Evolutionary conservation across 2,329 filamentous ascomycete species (phyloP).

Genomic region (Sporothrix inflata): DNA sequence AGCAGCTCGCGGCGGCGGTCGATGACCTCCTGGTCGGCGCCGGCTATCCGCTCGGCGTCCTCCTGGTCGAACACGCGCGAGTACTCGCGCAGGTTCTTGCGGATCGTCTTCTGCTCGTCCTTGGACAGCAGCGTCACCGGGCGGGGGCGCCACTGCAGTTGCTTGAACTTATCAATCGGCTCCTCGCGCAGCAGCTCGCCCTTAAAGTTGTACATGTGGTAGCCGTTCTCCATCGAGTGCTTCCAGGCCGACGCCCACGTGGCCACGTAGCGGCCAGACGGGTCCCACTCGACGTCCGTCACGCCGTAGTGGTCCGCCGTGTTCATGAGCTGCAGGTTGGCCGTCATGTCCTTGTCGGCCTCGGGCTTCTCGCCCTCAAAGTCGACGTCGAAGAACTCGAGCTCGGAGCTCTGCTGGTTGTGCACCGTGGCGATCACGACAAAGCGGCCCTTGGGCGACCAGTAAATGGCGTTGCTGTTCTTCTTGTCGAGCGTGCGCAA

Average conservation of each 20-base stretch:
- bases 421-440: slow-evolving; percentile 91
- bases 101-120: slow-evolving; percentile 96
- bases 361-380: slow-evolving; percentile 97
- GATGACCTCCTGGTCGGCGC: slow-evolving; percentile 90
- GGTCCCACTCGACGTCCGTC: slow-evolving; percentile 97
- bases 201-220: slow-evolving; percentile 96
- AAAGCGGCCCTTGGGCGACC: slow-evolving; percentile 94
- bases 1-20: slow-evolving; percentile 81
- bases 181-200: slow-evolving; percentile 89
- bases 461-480: slow-evolving; percentile 99
- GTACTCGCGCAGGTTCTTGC: slow-evolving; percentile 98
- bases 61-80: slow-evolving; percentile 92
- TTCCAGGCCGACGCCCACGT: slow-evolving; percentile 96
- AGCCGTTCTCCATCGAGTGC: slow-evolving; percentile 99
- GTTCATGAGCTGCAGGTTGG: slow-evolving; percentile 94
- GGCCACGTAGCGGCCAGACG: slow-evolving; percentile 90
- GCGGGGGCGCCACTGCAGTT: slow-evolving; percentile 91
- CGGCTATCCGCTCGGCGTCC: slow-evolving; percentile 89
- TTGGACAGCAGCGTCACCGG: slow-evolving; percentile 89
- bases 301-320: slow-evolving; percentile 95
- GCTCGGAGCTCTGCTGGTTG: slow-evolving; percentile 89
- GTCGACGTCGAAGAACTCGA: slow-evolving; percentile 97
- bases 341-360: slow-evolving; percentile 88
- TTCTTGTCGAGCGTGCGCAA: slow-evolving; percentile 96
- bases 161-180: slow-evolving; percentile 95